Conservation (phyloP, 2,329 filamentous ascomycete genomes). For the Berkeleyomyces rouxiae region DNA sequence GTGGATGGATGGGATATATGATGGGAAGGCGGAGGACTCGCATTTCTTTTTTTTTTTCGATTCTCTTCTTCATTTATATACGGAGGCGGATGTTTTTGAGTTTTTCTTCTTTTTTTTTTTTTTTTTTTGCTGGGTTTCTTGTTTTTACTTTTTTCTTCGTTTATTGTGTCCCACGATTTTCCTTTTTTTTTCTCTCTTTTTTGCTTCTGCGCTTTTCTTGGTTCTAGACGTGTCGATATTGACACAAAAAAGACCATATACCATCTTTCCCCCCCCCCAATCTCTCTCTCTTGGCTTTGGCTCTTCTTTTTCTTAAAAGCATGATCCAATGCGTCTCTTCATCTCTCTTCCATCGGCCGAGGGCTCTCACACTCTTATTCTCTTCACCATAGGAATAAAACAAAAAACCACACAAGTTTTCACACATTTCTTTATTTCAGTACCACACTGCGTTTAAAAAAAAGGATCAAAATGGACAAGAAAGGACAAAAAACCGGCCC, state of each 20-base stretch:
- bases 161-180: conserved; percentile 6
- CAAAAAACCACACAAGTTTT: too few relatives aligned
- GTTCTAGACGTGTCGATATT: background rate
- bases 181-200: conserved; percentile 1
- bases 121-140: conserved; percentile 6
- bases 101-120: conserved; percentile 3
- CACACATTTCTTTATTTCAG: too few relatives aligned
- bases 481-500: too few relatives aligned
- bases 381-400: too few relatives aligned
- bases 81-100: conserved; percentile 11
- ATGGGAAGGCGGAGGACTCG: too few relatives aligned
- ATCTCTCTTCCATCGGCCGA: background rate
- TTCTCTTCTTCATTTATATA: conserved; percentile 7
- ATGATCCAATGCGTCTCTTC: background rate
- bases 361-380: background rate
- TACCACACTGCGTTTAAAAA: too few relatives aligned
- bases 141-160: conserved; percentile 1
- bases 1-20: background rate
- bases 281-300: background rate
- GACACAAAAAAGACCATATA: background rate
- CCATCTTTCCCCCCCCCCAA: background rate
- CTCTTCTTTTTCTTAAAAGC: background rate
- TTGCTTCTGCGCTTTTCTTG: background rate
- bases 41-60: too few relatives aligned
- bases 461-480: too few relatives aligned